A percentile compares a stretch with the other conserved stretches of the same genome.
phyloP scores from a whole-genome alignment of 345 rosid genomes.

The Mallotus nudiflorus region DNA sequence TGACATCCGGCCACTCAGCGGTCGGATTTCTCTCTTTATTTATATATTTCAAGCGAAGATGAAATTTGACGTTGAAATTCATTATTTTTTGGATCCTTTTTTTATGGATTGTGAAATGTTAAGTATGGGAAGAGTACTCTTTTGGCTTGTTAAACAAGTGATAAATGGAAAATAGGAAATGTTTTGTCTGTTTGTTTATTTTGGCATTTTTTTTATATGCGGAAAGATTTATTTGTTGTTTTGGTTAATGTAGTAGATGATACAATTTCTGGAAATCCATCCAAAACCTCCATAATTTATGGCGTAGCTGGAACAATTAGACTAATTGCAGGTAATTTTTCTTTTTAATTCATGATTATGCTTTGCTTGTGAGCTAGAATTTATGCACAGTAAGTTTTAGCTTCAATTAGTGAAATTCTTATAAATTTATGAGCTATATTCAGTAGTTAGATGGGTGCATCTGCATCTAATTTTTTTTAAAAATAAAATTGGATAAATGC shows the following conservation, averaged over 20 bases:
- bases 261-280: slow-evolving; percentile 39
- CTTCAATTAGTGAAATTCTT: too few relatives aligned
- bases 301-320: slow-evolving; percentile 91
- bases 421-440: neutral
- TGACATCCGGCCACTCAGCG: slow-evolving; percentile 49
- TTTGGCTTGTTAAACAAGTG: too few relatives aligned
- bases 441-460: neutral
- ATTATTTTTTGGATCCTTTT: neutral
- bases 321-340: slow-evolving; percentile 67
- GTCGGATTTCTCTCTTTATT: slow-evolving; percentile 27
- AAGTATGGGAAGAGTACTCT: too few relatives aligned
- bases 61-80: neutral
- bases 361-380: too few relatives aligned
- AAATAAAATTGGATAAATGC: slow-evolving; percentile 15
- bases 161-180: neutral
- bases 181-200: neutral
- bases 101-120: neutral
- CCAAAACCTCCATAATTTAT: slow-evolving; percentile 53
- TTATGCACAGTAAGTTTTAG: too few relatives aligned
- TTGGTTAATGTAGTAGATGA: slow-evolving; percentile 42
- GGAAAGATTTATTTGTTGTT: neutral
- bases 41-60: too few relatives aligned
- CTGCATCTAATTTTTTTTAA: neutral
- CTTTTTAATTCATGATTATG: neutral
- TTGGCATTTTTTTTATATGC: neutral